Base-by-base conservation (phyloP, 345 rosid species). In the Cardiospermum halicacabum region DNA sequence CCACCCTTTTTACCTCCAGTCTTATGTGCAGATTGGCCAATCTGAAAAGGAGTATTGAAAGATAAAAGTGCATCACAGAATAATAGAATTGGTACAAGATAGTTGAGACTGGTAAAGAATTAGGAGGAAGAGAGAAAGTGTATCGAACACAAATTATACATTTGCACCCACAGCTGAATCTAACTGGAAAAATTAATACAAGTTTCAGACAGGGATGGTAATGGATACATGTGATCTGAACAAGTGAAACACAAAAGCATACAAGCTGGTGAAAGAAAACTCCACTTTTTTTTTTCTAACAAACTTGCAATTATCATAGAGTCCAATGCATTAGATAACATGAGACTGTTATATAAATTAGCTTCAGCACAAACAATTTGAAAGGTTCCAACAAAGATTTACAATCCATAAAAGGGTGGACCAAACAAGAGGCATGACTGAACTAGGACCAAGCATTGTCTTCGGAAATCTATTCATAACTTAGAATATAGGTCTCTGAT, bases 1-100 rank as follows among this genome's bases (percentile, higher is more conserved):
- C 70, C 70, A 48, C 67, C 75, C 58, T 31, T 77, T 66, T 75
- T 74, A 40, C 63, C 64, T 56, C 72, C 69, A 60, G 69, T 66
- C 61, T 69, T 71, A 65, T 49, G 50, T 4, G 76, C 40, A 68
- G 67, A 45, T 34, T 74, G 78, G 47, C 72, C 68, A 62, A 64
- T 40, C 78, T 78, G 78, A 40, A 62, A 54, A 67, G 58, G 39
- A 57, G 39, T 54, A 67, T 63, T 36, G 47, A 18, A 18, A 66
- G 64, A 62, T 59, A 21, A 65, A 47, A 53, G 60, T 47, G 71
- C 56, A 66, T 27, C 57, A 61, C 53, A 47, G 37, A 58, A 53
- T 43, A n/a, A 74, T 26, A 36, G 31, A 42, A 30, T 12, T 43
- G 58, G 43, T 18, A 22, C 54, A 56, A 11, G 18, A 70, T 49